Conservation (phyloP, 148 eudicot genomes). For the Tetragonia tetragonoides region DNA sequence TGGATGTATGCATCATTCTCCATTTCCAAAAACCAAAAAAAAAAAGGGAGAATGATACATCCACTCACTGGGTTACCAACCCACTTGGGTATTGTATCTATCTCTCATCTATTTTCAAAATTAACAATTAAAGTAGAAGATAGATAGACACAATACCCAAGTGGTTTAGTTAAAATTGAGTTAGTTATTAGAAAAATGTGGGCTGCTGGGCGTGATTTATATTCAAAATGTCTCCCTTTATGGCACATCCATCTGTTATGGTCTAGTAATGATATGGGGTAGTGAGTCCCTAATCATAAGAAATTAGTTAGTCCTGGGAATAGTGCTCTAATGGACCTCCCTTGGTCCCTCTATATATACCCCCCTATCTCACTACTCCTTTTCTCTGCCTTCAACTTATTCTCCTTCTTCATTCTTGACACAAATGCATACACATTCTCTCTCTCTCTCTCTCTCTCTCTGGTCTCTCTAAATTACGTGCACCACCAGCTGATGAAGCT, state of each 20-base stretch:
- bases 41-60: background rate
- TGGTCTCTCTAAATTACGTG: conserved; percentile 10
- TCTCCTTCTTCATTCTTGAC: background rate
- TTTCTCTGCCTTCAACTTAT: background rate
- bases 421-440: too few species aligned
- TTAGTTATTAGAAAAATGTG: conserved; percentile 7
- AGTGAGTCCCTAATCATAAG: conserved; percentile 21
- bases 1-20: too few species aligned
- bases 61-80: too few species aligned
- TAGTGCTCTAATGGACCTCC: background rate
- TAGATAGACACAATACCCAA: too few species aligned
- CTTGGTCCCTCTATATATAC: conserved; percentile 21
- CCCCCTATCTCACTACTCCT: background rate
- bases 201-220: conserved; percentile 29
- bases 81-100: too few species aligned
- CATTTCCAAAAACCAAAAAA: conserved; percentile 4
- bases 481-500: conserved; percentile 75
- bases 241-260: conserved; percentile 25
- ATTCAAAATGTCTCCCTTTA: conserved; percentile 34
- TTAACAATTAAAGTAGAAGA: too few species aligned
- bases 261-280: conserved; percentile 14
- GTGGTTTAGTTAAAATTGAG: too few species aligned
- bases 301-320: conserved; percentile 1
- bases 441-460: background rate
- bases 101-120: too few species aligned